These are phyloP conservation scores for Stenogyne calaminthoides DNA, from an alignment of 305 asterid genomes.

Conservation along the genomic window DNA sequence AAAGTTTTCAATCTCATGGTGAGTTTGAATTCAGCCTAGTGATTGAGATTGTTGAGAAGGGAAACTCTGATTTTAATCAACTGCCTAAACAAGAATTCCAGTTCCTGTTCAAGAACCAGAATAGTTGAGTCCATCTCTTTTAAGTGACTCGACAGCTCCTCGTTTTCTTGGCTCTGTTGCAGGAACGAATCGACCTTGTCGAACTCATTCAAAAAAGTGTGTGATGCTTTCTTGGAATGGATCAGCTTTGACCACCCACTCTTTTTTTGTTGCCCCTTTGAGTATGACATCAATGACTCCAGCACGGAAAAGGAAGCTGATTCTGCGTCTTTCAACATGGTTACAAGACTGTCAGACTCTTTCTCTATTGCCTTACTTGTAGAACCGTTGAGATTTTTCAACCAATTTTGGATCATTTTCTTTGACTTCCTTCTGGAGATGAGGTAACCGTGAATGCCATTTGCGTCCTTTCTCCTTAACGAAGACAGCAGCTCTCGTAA, in stretches of 20 bases:
- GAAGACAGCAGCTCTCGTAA: constrained; percentile 32
- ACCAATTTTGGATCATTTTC: constrained; percentile 33
- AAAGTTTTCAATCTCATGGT: not conserved
- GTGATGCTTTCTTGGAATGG: constrained; percentile 24
- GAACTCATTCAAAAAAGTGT: constrained; percentile 24
- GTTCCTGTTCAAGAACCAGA: constrained; percentile 31
- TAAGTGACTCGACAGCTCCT: constrained; percentile 26
- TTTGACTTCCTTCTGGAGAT: constrained; percentile 25
- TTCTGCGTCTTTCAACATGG: constrained; percentile 36
- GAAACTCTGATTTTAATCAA: constrained; percentile 44
- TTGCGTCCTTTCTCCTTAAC: constrained; percentile 32
- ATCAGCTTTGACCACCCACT: constrained; percentile 29
- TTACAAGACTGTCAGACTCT: not conserved
- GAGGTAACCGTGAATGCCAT: constrained; percentile 21
- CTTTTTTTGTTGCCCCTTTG: constrained; percentile 22
- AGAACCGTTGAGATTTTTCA: constrained; percentile 27
- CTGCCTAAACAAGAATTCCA: constrained; percentile 35
- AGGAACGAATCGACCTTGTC: constrained; percentile 21
- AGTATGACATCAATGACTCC: constrained; percentile 30
- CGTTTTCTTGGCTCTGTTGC: constrained; percentile 22
- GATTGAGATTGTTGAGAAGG: constrained; percentile 43
- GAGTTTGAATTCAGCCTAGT: constrained; percentile 7
- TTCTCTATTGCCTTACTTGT: not conserved
- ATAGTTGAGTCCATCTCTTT: constrained; percentile 38
- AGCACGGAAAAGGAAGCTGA: constrained; percentile 19